These are phyloP conservation scores for Omphalea diandra DNA, from an alignment of 441 rosid species.

Conservation along the genomic window DNA sequence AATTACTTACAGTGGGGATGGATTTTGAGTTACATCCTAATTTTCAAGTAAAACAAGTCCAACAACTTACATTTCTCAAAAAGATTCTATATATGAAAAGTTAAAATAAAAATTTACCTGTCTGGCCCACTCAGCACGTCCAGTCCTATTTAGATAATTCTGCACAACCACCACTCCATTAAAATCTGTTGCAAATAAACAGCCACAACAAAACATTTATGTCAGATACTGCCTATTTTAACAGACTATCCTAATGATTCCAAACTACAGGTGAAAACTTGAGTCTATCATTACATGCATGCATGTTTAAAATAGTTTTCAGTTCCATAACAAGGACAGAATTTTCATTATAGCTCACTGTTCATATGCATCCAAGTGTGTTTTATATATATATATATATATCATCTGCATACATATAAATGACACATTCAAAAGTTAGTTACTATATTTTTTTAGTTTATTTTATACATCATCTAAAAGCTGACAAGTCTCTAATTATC, in stretches of 20 bases:
- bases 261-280: neutral
- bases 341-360: neutral
- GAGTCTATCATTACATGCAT: neutral
- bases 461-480: no score
- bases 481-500: no score
- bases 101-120: constrained; percentile 48
- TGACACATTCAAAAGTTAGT: neutral
- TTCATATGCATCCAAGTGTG: constrained; percentile 10
- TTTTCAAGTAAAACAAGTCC: neutral
- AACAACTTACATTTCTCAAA: neutral
- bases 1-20: neutral
- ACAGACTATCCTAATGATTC: neutral
- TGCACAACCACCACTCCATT: constrained; percentile 84
- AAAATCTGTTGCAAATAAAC: constrained; percentile 67
- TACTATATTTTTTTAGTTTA: no score
- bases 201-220: no score
- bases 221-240: constrained; percentile 5
- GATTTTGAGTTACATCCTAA: constrained; percentile 2
- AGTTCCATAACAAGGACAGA: neutral
- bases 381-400: no score
- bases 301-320: neutral
- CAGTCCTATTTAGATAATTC: constrained; percentile 80
- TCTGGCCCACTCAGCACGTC: constrained; percentile 86
- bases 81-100: neutral
- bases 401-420: neutral